phyloP scores from a whole-genome alignment of 2,329 filamentous ascomycete species.

The Chaetomiaceae sp. region DNA sequence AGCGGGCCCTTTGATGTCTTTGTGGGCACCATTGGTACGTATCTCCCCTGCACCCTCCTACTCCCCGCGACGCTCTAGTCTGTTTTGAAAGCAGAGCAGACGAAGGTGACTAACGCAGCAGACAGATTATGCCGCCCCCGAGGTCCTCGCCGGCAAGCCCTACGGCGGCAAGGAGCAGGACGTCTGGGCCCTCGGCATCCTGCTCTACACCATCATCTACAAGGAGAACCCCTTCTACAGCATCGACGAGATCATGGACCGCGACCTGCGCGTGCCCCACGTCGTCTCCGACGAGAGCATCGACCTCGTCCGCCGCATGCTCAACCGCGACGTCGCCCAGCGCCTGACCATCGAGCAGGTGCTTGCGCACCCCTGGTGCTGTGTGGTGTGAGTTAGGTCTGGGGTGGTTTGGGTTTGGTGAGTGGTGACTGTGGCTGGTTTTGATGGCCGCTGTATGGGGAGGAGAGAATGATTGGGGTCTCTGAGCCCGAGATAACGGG shows the following conservation, averaged over 20 bases:
- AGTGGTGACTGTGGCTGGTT: too few relatives aligned
- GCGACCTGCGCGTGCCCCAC: constrained; percentile 85
- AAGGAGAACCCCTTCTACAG: constrained; percentile 99
- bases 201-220: constrained; percentile 98
- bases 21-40: constrained; percentile 91
- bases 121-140: constrained; percentile 93
- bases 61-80: neutral
- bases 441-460: too few relatives aligned
- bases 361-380: constrained; percentile 78
- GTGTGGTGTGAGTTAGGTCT: constrained; percentile 10
- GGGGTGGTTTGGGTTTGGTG: neutral
- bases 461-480: too few relatives aligned
- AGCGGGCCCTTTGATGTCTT: constrained; percentile 98
- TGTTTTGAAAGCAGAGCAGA: neutral
- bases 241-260: constrained; percentile 98
- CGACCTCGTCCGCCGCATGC: constrained; percentile 83
- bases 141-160: constrained; percentile 85
- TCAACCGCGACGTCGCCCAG: constrained; percentile 79
- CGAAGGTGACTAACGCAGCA: neutral
- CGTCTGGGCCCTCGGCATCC: constrained; percentile 93
- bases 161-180: constrained; percentile 97
- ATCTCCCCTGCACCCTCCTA: neutral
- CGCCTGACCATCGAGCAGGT: constrained; percentile 85
- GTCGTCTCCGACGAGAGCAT: constrained; percentile 87
- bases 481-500: too few relatives aligned